Evolutionary conservation across 2,329 filamentous ascomycete species (phyloP).

Genomic region (Chalaropsis thielavioides): DNA sequence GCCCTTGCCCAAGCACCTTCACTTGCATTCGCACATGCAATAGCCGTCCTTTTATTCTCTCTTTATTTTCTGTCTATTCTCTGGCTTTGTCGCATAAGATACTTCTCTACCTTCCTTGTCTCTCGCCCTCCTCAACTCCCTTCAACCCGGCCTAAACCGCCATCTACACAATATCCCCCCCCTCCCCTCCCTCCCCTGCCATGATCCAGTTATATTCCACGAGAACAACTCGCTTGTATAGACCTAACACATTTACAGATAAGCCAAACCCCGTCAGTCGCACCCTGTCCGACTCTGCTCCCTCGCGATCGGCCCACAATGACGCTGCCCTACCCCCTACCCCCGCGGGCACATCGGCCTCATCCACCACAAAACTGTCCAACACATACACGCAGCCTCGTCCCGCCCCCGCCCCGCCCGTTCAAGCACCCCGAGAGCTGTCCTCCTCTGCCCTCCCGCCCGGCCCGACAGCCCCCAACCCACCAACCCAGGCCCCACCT

Average conservation of each 20-base stretch:
- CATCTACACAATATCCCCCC: not conserved
- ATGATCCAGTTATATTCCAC: not conserved
- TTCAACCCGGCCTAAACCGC: not conserved
- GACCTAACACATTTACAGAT: constrained; percentile 44
- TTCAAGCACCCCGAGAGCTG: constrained; percentile 11
- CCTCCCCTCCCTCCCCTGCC: not conserved
- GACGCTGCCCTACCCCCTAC: not conserved
- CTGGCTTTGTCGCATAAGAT: not conserved
- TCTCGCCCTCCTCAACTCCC: not conserved
- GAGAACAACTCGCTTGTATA: constrained; percentile 22
- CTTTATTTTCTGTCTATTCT: not conserved
- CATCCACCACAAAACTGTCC: constrained; percentile 4
- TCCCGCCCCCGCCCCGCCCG: constrained; percentile 15
- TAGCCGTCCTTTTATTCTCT: not conserved
- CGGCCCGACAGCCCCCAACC: constrained; percentile 6
- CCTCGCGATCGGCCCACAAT: not conserved
- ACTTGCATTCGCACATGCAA: not conserved
- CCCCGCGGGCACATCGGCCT: not conserved
- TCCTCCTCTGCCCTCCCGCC: constrained; percentile 15
- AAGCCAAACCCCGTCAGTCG: constrained; percentile 24
- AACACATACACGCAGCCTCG: constrained; percentile 16
- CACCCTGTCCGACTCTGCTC: constrained; percentile 9
- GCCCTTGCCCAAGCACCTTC: too few relatives aligned
- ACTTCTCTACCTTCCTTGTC: not conserved
- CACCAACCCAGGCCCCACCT: constrained; percentile 12